phyloP scores from a whole-genome alignment of 352 stramenopile species.

The Phytopythium boreale region DNA sequence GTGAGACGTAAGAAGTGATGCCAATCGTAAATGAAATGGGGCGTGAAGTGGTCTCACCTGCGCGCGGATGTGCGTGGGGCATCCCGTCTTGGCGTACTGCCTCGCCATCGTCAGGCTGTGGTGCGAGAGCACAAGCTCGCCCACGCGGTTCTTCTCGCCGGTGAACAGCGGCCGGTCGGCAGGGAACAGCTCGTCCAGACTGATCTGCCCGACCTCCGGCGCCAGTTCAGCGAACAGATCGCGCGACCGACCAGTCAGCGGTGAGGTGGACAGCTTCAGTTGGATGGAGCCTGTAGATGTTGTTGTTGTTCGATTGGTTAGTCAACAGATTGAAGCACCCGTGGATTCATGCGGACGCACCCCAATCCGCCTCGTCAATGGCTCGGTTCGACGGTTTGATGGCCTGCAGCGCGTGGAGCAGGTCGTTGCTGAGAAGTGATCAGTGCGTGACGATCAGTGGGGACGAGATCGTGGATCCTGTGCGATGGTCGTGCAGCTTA shows the following conservation, averaged over 20 bases:
- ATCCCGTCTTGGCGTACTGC: slow-evolving; percentile 78
- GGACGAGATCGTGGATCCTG: not conserved
- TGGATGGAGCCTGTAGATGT: slow-evolving; percentile 54
- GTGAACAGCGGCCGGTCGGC: slow-evolving; percentile 51
- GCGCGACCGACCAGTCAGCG: slow-evolving; percentile 37
- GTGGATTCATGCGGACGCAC: not conserved
- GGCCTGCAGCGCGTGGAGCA: slow-evolving; percentile 59
- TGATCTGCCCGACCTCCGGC: slow-evolving; percentile 49
- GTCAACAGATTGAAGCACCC: not conserved
- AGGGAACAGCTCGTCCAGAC: slow-evolving; percentile 63
- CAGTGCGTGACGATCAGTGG: not conserved
- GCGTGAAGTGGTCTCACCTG: slow-evolving; percentile 20
- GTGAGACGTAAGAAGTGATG: not conserved
- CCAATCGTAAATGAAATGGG: not conserved
- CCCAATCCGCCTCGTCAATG: slow-evolving; percentile 3
- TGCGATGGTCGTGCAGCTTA: slow-evolving; percentile 10
- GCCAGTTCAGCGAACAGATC: slow-evolving; percentile 50
- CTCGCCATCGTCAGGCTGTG: slow-evolving; percentile 67
- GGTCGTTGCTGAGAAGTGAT: slow-evolving; percentile 35
- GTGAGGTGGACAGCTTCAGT: slow-evolving; percentile 38
- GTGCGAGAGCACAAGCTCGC: slow-evolving; percentile 56
- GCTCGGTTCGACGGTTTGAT: slow-evolving; percentile 51
- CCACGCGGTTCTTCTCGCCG: slow-evolving; percentile 59
- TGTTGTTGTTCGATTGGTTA: not conserved
- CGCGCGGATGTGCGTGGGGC: slow-evolving; percentile 48